These are phyloP conservation scores for Camelina laxa DNA, from an alignment of 345 rosid species.

Conservation along the genomic window DNA sequence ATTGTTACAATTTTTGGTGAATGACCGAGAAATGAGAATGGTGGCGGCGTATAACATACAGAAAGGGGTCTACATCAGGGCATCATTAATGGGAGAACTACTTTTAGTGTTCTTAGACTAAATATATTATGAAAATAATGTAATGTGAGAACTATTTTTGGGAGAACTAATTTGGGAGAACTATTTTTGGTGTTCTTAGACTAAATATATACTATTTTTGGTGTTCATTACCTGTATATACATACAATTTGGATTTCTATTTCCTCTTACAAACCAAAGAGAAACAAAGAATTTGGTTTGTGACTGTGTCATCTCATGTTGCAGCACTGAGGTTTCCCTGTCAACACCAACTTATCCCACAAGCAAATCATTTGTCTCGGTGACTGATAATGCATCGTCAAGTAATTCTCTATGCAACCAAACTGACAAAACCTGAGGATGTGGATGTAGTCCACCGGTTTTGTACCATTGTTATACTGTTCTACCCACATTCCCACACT, in stretches of 20 bases:
- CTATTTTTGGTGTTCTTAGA: too few relatives aligned
- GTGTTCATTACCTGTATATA: too few relatives aligned
- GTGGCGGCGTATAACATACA: too few relatives aligned
- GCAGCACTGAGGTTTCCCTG: constrained; percentile 71
- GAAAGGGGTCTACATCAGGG: too few relatives aligned
- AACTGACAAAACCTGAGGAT: constrained; percentile 82
- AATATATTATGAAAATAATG: too few relatives aligned
- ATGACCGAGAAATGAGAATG: too few relatives aligned
- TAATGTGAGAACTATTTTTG: too few relatives aligned
- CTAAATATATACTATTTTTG: too few relatives aligned
- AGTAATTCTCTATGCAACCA: constrained; percentile 78
- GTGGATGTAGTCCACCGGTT: constrained; percentile 68
- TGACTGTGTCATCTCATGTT: constrained; percentile 77
- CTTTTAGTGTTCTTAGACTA: too few relatives aligned
- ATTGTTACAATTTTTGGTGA: too few relatives aligned
- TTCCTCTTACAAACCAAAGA: constrained; percentile 29
- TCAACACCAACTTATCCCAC: constrained; percentile 66
- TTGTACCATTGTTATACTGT: constrained; percentile 69
- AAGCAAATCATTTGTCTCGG: constrained; percentile 89
- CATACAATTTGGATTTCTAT: constrained; percentile 22
- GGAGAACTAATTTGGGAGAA: too few relatives aligned
- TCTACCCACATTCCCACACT: constrained; percentile 99
- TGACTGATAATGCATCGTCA: constrained; percentile 87
- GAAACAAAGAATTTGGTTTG: constrained; percentile 7
- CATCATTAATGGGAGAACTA: too few relatives aligned